Base-by-base conservation (phyloP, 2,329 filamentous ascomycete species). In the Sclerotinia spermophila region DNA sequence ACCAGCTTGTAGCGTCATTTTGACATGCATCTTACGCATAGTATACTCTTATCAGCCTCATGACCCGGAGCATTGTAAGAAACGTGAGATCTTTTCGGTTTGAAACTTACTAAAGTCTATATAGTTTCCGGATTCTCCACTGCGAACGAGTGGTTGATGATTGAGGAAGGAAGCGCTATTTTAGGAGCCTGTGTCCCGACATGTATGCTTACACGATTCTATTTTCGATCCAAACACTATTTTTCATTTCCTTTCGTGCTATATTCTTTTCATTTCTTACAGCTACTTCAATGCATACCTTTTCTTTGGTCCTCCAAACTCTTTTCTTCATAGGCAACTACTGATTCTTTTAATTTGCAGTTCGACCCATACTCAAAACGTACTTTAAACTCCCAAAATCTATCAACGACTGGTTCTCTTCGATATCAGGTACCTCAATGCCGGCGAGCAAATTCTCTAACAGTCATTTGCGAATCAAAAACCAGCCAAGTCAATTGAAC, bases 21-120 rank as follows among this genome's bases (percentile, higher is more conserved):
- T 70, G 27, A 66, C 68, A 45, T 66, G 60, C 33, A 66, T 70
- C 35, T 45, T 70, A n/a, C 60, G 68, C 19, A 59, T 70, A 58
- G 40, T 10, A 66, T 66, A 66, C 40, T 70, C 68, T 24, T 70
- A 66, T 30, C 24, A 70, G 24, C 60, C 59, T n/a, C 42, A 70
- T 30, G 48, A 56, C 24, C 21, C 40, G 19, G 33, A 70, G 10
- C 38, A 56, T 56, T 48, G 68, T 17, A 70, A 48, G 68, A 7
- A 13, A 51, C 1, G 8, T 24, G 21, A 30, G 30, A 19, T 21
- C 40, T 5, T 66, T 66, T 40, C n/a, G 19, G 7, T 48, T n/a
- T 53, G 8, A 2, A 30, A 45, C 30, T 56, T 11, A 21, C 60
- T 69, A 38, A 69, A 7, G 8, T 48, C 5, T 27, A n/a, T 21